phyloP scores from a whole-genome alignment of 805 yeast genomes.

The Pichia ethanolica region DNA sequence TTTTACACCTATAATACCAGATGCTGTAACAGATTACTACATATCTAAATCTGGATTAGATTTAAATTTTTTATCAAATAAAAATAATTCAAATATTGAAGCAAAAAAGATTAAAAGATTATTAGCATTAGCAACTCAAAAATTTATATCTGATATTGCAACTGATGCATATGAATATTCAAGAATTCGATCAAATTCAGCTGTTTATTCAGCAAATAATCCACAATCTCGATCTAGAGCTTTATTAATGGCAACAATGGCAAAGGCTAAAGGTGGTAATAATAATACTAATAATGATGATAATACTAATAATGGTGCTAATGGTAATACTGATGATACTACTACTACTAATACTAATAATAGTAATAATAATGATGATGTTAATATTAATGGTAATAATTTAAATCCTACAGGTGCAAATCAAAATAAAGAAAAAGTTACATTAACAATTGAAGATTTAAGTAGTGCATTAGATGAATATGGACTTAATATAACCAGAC shows the following conservation, averaged over 20 bases:
- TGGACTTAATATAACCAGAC: constrained; percentile 71
- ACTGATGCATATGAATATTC: constrained; percentile 96
- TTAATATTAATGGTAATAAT: constrained; percentile 24
- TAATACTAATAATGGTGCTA: constrained; percentile 28
- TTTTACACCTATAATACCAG: constrained; percentile 93
- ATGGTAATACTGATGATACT: constrained; percentile 9
- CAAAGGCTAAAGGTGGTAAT: constrained; percentile 21
- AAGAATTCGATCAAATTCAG: constrained; percentile 78
- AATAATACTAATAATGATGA: neutral
- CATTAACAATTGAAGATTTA: constrained; percentile 86
- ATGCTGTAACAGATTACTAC: constrained; percentile 91
- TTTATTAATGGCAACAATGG: constrained; percentile 49
- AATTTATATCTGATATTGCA: constrained; percentile 88
- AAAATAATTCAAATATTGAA: constrained; percentile 9
- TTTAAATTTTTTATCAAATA: neutral
- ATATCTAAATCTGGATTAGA: constrained; percentile 37
- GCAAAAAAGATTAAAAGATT: constrained; percentile 52
- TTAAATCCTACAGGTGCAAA: constrained; percentile 7
- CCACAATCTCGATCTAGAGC: constrained; percentile 84
- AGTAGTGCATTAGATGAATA: constrained; percentile 90
- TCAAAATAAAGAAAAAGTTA: constrained; percentile 47
- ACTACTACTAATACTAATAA: neutral
- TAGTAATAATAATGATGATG: constrained; percentile 14
- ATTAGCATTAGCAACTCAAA: constrained; percentile 91
- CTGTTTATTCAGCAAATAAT: constrained; percentile 78